Evolutionary conservation across 768 basidiomycete species (phyloP), one percentile per base, ranked within the genome.

Genomic region (Leccinum subgranulosum): DNA sequence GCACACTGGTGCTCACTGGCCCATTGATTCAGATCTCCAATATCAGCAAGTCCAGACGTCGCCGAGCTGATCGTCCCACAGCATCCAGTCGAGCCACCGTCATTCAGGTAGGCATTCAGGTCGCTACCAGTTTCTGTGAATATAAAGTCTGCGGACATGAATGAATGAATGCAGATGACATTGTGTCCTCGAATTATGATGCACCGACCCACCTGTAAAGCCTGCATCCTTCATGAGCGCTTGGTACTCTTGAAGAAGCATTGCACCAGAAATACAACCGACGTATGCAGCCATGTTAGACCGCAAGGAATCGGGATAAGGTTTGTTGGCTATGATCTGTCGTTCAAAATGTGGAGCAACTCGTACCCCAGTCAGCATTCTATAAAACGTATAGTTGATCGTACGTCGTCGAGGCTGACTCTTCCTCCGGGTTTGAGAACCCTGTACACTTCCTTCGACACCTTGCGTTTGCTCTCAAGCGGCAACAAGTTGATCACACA

Each of bases 381-480:
- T 15, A 25, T 43, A 19, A 4, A 43, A 36, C 27, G 25, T 12
- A 25, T 15, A 5, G 10, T 54, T 0, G n/a, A 1, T 57, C 77
- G 15, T 59, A 85, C 83, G 61, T 85, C 84, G 50, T 77, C 74
- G 9, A 84, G 61, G 2, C 75, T 75, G 25, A 84, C 62, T n/a
- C 83, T 74, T 9, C 85, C 84, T 51, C 83, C 83, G 9, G 81
- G 78, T 65, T 80, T 84, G 49, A 86, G 70, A 3, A 84, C 72
- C 11, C 84, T 73, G 50, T 75, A 66, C 0, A 74, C 70, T 57
- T 86, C 84, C 43, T 76, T 75, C 49, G 84, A 64, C 6, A 80
- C 61, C n/a, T 52, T 66, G 4, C 61, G 66, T 60, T 81, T 84
- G 3, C 75, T 78, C 12, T 71, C 65, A 0, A 53, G 54, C 0